phyloP scores from a whole-genome alignment of 495 filamentous ascomycete species.

The Talaromyces trachyspermus region DNA sequence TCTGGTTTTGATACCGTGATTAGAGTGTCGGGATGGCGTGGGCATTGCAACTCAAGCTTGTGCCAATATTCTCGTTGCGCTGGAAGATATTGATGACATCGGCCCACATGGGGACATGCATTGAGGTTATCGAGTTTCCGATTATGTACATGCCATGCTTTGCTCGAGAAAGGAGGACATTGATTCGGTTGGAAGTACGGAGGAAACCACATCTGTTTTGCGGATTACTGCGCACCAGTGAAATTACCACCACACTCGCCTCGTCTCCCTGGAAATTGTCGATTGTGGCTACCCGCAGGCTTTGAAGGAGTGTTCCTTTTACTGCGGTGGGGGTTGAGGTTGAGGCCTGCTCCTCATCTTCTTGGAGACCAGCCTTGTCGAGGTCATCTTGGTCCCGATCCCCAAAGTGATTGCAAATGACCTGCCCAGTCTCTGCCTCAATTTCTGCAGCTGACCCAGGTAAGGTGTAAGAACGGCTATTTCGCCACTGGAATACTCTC shows the following conservation, averaged over 20 bases:
- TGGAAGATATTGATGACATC: constrained; percentile 52
- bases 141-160: constrained; percentile 82
- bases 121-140: constrained; percentile 57
- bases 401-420: constrained; percentile 56
- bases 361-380: constrained; percentile 39
- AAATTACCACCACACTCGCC: constrained; percentile 75
- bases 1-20: constrained; percentile 52
- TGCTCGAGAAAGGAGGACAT: constrained; percentile 66
- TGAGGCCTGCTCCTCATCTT: constrained; percentile 15
- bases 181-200: constrained; percentile 69
- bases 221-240: constrained; percentile 66
- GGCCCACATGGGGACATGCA: constrained; percentile 59
- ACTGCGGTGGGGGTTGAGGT: constrained; percentile 8
- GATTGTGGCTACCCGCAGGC: constrained; percentile 67
- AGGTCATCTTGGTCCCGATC: constrained; percentile 62
- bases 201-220: constrained; percentile 63
- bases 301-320: constrained; percentile 50
- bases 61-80: constrained; percentile 43
- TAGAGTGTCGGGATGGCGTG: constrained; percentile 54
- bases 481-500: constrained; percentile 53
- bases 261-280: constrained; percentile 86
- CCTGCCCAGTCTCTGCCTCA: constrained; percentile 42
- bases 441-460: constrained; percentile 59
- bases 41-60: constrained; percentile 52
- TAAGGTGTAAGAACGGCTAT: constrained; percentile 80